Evolutionary conservation across 2,329 filamentous ascomycete species (phyloP), one percentile per base, ranked within the genome.

Genomic region (Chrysosporium queenslandicum): DNA sequence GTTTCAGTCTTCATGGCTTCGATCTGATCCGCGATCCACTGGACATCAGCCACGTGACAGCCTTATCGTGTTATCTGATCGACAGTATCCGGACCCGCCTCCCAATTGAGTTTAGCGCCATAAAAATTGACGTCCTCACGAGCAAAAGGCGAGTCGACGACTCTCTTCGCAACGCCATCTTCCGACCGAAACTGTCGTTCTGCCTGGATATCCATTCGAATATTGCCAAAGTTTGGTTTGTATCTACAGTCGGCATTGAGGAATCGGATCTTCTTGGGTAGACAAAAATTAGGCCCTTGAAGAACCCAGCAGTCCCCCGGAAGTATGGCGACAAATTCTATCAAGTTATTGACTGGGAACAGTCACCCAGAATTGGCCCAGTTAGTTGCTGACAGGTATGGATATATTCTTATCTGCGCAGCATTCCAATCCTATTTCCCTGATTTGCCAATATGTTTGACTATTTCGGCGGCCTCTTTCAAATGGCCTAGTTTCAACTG

Each of bases 271-370:
- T 20, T 6, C 16, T 20, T 39, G n/a, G n/a, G 16, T 12, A 11
- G 32, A 41, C 9, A 16, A 25, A 5, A 23, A 41, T 14, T 25
- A 25, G 21, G 4, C 21, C 39, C 11, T 12, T 20, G 39, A 25
- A n/a, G 20, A 41, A 25, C 11, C 21, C 11, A 3, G 12, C 4
- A 23, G 14, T 25, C 39, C 36, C 16, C 5, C 4, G 3, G 20
- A 40, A 40, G 37, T 40, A 86, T 87, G 83, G 78, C 83, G 60
- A 78, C 81, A 57, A 87, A 86, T 71, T 83, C 80, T 34, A 86
- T 87, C 66, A 87, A 87, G 70, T 72, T 87, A 58, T 74, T 87
- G 66, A 86, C 83, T 61, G 83, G 83, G 61, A 86, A 86, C 73
- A 86, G 82, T 68, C 84, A 87, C 66, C 83, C 83, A 5, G 77